Evolutionary conservation across 1,139 yeast genomes (phyloP).

Genomic region (Sugiyamaella grinbergsii): DNA sequence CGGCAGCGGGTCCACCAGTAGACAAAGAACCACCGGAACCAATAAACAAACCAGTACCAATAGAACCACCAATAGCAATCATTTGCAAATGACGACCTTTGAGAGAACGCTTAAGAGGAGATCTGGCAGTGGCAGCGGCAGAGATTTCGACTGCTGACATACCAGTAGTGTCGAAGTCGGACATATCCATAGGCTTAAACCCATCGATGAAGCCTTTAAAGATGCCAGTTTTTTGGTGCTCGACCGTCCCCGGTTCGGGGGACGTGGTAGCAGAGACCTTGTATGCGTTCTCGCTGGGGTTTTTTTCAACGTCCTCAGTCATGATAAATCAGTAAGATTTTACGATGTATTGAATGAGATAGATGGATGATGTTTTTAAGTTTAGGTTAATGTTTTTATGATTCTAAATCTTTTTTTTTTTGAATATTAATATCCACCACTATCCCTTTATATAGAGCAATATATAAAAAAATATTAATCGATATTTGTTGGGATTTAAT

Average conservation of each 20-base stretch:
- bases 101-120: constrained; percentile 48
- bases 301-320: constrained; percentile 18
- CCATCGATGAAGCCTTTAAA: constrained; percentile 32
- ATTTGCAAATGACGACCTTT: constrained; percentile 58
- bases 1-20: constrained; percentile 76
- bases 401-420: too few relatives aligned
- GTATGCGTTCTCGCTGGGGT: constrained; percentile 10
- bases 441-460: too few relatives aligned
- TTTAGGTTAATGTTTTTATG: background rate
- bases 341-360: background rate
- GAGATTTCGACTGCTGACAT: constrained; percentile 34
- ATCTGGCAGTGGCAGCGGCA: constrained; percentile 37
- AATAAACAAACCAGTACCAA: constrained; percentile 76
- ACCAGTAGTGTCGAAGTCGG: constrained; percentile 29
- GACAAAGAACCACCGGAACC: constrained; percentile 71
- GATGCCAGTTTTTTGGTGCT: constrained; percentile 6
- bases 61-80: constrained; percentile 84
- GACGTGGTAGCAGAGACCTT: constrained; percentile 2
- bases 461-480: too few relatives aligned
- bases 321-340: background rate
- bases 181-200: constrained; percentile 34
- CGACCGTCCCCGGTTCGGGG: constrained; percentile 11
- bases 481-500: background rate
- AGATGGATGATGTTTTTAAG: background rate
- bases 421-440: too few relatives aligned